phyloP scores from a whole-genome alignment of 1,284 basidiomycete species.

The Thecaphora thlaspeos region DNA sequence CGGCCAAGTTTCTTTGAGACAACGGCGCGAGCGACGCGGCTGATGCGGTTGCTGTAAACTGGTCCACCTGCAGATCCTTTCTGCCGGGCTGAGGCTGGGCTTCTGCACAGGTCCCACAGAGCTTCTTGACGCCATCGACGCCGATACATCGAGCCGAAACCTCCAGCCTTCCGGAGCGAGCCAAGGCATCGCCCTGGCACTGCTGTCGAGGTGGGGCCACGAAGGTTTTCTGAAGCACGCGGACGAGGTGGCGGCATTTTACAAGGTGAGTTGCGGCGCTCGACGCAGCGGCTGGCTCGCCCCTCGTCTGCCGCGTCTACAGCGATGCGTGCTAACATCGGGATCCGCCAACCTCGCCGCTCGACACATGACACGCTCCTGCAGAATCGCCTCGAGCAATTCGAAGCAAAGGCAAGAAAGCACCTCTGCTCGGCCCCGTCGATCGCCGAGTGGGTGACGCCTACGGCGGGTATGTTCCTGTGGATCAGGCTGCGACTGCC shows the following conservation, averaged over 20 bases:
- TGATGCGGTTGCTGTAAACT: too few species aligned
- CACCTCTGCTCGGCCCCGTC: conserved; percentile 10
- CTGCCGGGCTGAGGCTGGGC: conserved; percentile 64
- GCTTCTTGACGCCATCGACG: conserved; percentile 73
- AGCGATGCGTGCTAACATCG: too few species aligned
- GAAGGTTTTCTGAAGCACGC: conserved; percentile 76
- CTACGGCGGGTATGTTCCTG: conserved; percentile 71
- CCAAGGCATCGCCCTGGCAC: conserved; percentile 72
- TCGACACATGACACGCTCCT: too few species aligned
- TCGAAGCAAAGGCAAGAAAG: conserved; percentile 13
- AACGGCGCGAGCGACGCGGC: too few species aligned
- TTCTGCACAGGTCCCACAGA: conserved; percentile 76
- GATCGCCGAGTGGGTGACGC: conserved; percentile 67
- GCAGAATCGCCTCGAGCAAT: conserved; percentile 17
- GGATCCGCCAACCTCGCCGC: too few species aligned
- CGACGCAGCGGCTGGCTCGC: too few species aligned
- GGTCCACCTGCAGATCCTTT: conserved; percentile 68
- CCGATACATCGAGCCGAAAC: conserved; percentile 70
- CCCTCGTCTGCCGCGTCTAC: too few species aligned
- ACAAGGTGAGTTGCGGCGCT: conserved; percentile 62
- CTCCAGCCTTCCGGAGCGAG: conserved; percentile 72
- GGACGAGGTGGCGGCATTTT: conserved; percentile 70
- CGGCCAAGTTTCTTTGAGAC: too few species aligned
- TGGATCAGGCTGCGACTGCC: conserved; percentile 54
- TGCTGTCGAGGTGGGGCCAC: conserved; percentile 70